Evolutionary conservation across 148 eudicot genomes (phyloP), one percentile per base, ranked within the genome.

Genomic region (Cornus kousa): DNA sequence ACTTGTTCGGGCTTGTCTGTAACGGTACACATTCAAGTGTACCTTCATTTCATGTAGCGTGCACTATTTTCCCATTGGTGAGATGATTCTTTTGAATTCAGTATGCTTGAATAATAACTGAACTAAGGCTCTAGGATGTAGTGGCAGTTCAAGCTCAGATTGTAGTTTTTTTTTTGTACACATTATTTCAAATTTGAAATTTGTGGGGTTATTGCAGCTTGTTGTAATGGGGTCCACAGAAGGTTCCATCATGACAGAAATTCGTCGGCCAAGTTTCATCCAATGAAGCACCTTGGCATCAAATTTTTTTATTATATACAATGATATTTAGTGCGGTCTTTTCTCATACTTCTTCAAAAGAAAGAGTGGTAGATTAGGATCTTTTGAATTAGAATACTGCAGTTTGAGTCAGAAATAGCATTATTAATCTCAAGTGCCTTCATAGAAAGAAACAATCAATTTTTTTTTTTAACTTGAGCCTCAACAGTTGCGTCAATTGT

Each of bases 321-420:
- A 12, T 50, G 67, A 53, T 31, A 31, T 50, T 43, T 13, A 53
- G 55, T 77, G 60, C 73, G 48, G 23, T 77, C 65, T n/a, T 12
- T n/a, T 77, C 65, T n/a, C 3, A n/a, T 68, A 73, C 68, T 71
- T 67, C 60, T 59, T 68, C 31, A 76, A 48, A 68, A 67, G 24
- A 48, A 68, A 67, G 24, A 68, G 55, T 23, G 23, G 17, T 46
- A 46, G 4, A 35, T 70, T n/a, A n/a, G n/a, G 28, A 39, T 37
- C 35, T 23, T 75, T 64, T 39, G 17, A 1, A 57, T 73, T 68
- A 68, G 33, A n/a, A 66, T 22, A 75, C n/a, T 40, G 69, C 33
- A 60, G 23, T 16, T 22, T 37, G 12, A n/a, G 5, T 62, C 33
- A 60, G 68, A 7, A 74, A 53, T 64, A 46, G 57, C 55, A 40